phyloP scores from a whole-genome alignment of 306 rosid genomes.

The Vigna reflexopilosa region DNA sequence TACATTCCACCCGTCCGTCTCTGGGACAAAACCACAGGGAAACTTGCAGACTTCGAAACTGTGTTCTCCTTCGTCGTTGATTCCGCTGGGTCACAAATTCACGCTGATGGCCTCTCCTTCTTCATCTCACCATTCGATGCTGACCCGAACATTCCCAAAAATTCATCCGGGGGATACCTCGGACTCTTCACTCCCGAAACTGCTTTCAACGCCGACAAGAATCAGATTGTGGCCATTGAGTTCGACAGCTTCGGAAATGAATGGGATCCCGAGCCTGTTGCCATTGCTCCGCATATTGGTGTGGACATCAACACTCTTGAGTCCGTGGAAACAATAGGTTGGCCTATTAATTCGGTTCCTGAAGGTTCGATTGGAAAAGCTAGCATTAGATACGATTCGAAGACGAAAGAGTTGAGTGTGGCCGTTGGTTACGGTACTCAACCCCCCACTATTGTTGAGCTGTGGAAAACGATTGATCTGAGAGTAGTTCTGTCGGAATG shows the following conservation, averaged over 20 bases:
- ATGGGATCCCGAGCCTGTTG: conserved; percentile 53
- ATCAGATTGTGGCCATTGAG: conserved; percentile 60
- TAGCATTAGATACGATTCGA: conserved; percentile 25
- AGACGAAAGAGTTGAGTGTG: neutral
- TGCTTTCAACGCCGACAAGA: conserved; percentile 25
- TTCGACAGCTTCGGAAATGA: conserved; percentile 49
- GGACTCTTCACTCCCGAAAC: conserved; percentile 39
- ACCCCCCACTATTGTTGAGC: neutral
- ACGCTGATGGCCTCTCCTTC: conserved; percentile 63
- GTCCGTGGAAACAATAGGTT: neutral
- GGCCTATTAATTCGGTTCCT: conserved; percentile 15
- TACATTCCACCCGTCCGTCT: neutral
- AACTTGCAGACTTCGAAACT: neutral
- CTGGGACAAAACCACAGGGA: neutral
- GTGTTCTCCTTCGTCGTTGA: conserved; percentile 2
- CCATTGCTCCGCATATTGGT: conserved; percentile 53
- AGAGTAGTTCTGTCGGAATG: conserved; percentile 30
- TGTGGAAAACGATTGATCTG: conserved; percentile 7
- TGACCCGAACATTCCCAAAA: conserved; percentile 26
- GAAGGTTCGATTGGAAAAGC: neutral
- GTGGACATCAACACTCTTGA: conserved; percentile 47
- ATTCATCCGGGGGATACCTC: conserved; percentile 45
- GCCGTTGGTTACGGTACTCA: neutral
- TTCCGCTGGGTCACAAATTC: neutral
- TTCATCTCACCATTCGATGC: conserved; percentile 55